These are phyloP conservation scores for Quercus phellos DNA, from an alignment of 331 rosid species.

Conservation along the genomic window DNA sequence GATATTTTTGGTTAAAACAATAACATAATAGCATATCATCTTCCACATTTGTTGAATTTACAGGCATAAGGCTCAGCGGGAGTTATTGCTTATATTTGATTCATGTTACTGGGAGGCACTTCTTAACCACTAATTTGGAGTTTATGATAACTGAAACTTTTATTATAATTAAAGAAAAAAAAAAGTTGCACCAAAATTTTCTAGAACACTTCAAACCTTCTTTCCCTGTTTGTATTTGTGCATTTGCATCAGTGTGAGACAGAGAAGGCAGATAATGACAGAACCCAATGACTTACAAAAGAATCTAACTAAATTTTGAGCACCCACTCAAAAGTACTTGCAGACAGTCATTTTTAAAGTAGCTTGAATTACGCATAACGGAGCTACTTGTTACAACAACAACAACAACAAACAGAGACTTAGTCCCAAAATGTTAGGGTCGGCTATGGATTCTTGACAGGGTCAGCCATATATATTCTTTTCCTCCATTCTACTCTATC, in stretches of 20 bases:
- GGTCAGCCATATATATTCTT: too few relatives aligned
- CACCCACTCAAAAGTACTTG: background rate
- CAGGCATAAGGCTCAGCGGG: background rate
- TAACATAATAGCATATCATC: background rate
- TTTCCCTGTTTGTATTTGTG: background rate
- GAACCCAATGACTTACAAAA: conserved; percentile 4
- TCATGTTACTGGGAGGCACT: too few relatives aligned
- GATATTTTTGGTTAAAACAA: background rate
- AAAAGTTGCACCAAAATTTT: background rate
- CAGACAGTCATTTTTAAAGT: background rate
- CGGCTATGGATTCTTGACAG: too few relatives aligned
- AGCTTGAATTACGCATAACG: background rate
- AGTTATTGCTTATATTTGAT: too few relatives aligned
- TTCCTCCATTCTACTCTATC: too few relatives aligned
- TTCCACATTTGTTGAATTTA: background rate
- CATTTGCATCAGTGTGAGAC: background rate
- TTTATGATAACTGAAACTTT: too few relatives aligned
- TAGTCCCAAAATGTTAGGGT: too few relatives aligned
- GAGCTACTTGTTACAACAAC: background rate
- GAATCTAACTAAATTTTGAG: background rate
- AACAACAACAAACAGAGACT: too few relatives aligned
- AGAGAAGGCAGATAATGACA: background rate
- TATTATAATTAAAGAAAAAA: too few relatives aligned
- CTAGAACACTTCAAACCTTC: background rate
- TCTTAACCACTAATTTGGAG: too few relatives aligned